Conservation (phyloP, 768 basidiomycete species). For the Dentipellis fragilis region DNA sequence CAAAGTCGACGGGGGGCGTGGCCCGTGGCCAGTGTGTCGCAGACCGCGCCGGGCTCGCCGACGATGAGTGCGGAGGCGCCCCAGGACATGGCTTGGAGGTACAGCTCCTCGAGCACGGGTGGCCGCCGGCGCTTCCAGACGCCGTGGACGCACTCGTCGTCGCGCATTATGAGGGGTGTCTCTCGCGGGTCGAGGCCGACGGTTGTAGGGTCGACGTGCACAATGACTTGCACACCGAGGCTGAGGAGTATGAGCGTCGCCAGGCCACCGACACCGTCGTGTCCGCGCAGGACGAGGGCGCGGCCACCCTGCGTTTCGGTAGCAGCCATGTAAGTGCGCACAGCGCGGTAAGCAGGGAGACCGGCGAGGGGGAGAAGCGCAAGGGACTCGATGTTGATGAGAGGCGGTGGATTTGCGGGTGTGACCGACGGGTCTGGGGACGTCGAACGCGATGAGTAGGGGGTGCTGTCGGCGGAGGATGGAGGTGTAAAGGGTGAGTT, state of each 20-base stretch:
- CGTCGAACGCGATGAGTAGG: neutral
- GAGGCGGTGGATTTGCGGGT: neutral
- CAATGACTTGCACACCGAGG: slow-evolving; percentile 65
- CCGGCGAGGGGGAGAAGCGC: slow-evolving; percentile 74
- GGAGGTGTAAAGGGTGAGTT: slow-evolving; percentile 20
- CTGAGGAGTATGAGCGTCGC: slow-evolving; percentile 67
- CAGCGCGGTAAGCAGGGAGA: slow-evolving; percentile 73
- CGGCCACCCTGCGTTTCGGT: slow-evolving; percentile 14
- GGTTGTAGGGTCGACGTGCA: slow-evolving; percentile 43
- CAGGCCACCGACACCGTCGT: slow-evolving; percentile 68
- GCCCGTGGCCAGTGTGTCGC: slow-evolving; percentile 40
- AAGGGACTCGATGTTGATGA: slow-evolving; percentile 25
- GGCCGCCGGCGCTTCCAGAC: slow-evolving; percentile 9
- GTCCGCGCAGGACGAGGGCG: slow-evolving; percentile 61
- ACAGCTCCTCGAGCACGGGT: slow-evolving; percentile 22
- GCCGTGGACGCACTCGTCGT: slow-evolving; percentile 15
- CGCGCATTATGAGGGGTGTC: slow-evolving; percentile 8
- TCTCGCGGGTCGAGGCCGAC: slow-evolving; percentile 25
- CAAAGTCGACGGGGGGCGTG: slow-evolving; percentile 61
- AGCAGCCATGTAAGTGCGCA: slow-evolving; percentile 37
- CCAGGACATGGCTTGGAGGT: slow-evolving; percentile 44
- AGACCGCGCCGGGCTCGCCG: slow-evolving; percentile 42
- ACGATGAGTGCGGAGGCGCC: slow-evolving; percentile 75
- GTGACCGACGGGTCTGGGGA: neutral
- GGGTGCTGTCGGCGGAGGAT: slow-evolving; percentile 15